Evolutionary conservation across 495 filamentous ascomycete species (phyloP).

Genomic region (Choiromyces venosus): DNA sequence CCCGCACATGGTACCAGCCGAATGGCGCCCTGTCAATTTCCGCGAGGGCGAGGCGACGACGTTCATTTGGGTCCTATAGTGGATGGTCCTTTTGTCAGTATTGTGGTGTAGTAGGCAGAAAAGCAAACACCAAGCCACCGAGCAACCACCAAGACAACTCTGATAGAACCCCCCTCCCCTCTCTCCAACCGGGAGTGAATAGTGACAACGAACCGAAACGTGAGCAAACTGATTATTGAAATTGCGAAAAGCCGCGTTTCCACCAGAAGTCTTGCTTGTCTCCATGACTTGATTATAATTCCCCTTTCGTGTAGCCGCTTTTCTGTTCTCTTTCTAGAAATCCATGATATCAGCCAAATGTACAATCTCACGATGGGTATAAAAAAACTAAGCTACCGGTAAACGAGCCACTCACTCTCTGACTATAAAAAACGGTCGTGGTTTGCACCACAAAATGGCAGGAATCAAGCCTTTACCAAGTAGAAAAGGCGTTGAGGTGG

Average conservation of each 20-base stretch:
- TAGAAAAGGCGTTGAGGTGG: not conserved
- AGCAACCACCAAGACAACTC: not conserved
- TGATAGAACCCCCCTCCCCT: not conserved
- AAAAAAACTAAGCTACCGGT: not conserved
- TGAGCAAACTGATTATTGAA: conserved; percentile 49
- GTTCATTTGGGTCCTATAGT: conserved; percentile 64
- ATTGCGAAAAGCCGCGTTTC: conserved; percentile 65
- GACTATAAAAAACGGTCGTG: not conserved
- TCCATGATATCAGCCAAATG: not conserved
- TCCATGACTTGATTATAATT: not conserved
- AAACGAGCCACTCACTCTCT: not conserved
- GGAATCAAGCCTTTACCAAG: not conserved
- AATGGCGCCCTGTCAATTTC: conserved; percentile 76
- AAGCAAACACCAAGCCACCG: not conserved
- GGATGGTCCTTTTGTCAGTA: not conserved
- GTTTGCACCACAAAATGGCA: not conserved
- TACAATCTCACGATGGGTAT: not conserved
- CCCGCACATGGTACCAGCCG: conserved; percentile 71
- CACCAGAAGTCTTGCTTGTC: conserved; percentile 51
- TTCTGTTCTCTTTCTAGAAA: not conserved
- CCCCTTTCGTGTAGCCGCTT: not conserved
- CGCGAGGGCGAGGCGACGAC: conserved; percentile 66
- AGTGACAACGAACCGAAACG: conserved; percentile 22
- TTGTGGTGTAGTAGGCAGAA: not conserved
- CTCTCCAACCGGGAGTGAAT: not conserved